phyloP scores from a whole-genome alignment of 169 alveolate species.

The Cryptosporidium ryanae region DNA sequence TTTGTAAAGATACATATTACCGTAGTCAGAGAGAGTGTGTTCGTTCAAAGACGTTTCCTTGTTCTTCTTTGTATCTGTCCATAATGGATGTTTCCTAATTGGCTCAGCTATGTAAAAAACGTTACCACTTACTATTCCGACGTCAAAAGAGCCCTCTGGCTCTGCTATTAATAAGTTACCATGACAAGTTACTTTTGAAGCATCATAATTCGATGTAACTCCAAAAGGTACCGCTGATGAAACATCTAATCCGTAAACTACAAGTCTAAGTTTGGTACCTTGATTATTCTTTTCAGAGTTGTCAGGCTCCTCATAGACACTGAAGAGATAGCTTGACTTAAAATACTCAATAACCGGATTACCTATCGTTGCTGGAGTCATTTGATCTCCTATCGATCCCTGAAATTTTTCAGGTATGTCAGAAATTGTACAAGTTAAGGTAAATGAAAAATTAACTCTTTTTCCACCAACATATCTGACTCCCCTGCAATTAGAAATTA shows the following conservation, averaged over 20 bases:
- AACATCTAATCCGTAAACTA: conserved; percentile 3
- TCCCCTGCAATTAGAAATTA: conserved; percentile 16
- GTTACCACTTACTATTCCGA: conserved; percentile 12
- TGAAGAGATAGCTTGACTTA: conserved; percentile 37
- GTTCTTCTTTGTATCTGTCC: conserved; percentile 38
- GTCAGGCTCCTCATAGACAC: conserved; percentile 12
- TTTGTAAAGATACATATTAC: conserved; percentile 9
- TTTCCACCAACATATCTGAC: conserved; percentile 9
- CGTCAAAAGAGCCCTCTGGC: conserved; percentile 29
- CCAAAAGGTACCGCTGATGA: conserved; percentile 43
- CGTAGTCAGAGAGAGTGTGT: conserved; percentile 13
- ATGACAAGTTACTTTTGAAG: neutral
- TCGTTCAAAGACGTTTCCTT: neutral
- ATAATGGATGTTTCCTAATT: conserved; percentile 8
- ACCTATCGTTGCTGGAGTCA: neutral
- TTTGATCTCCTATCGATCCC: conserved; percentile 16
- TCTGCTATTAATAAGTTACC: conserved; percentile 11
- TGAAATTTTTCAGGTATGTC: neutral
- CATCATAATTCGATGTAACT: conserved; percentile 12
- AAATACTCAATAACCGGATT: conserved; percentile 16
- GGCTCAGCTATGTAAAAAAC: conserved; percentile 56
- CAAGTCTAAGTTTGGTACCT: neutral
- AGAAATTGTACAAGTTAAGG: conserved; percentile 19
- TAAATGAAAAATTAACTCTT: conserved; percentile 11
- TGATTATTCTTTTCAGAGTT: neutral